Base-by-base conservation (phyloP, 164 flowering plant species). In the Santalum album region DNA sequence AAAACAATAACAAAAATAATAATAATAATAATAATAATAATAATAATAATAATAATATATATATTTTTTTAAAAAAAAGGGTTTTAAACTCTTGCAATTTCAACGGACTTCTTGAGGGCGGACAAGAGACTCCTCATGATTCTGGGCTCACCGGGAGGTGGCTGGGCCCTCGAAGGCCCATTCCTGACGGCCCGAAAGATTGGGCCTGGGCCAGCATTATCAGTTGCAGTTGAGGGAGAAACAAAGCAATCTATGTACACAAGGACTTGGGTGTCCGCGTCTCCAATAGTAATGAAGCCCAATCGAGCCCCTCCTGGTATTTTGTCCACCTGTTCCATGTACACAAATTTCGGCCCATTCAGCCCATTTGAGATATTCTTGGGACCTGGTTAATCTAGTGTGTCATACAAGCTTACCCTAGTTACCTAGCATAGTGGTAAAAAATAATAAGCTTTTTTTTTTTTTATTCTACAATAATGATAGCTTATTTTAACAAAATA, bases 191-290 rank as follows among this genome's bases (percentile, higher is more conserved):
- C 96, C 57, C 75, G 73, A 39, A 87, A 84, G 9, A 76, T 29
- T n/a, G 91, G 91, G 56, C 65, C 66, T 7, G 80, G 70, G 21
- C 62, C 68, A 44, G 51, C 74, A 29, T 29, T 29, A 29, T 29
- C 34, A 29, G 6, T 29, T 29, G 34, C 34, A 1, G 71, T 65
- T n/a, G 79, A 66, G 3, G 89, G 86, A 56, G 59, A 67, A 32
- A 87, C 87, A 63, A 79, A 40, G 64, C 89, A 87, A 61, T 87
- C 91, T 34, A 87, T 87, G 71, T 84, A 79, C 54, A 79, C 87
- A 10, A 27, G 64, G 19, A 81, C 87, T 61, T 79, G 75, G 0
- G 90, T 82, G 59, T 71, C 42, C 20, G 79, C 96, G 55, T 81
- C 86, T 50, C 63, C 86, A 46, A 87, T 69, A 22, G 72, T 68